Evolutionary conservation across 805 yeast genomes (phyloP).

Genomic region (Priceomyces carsonii): DNA sequence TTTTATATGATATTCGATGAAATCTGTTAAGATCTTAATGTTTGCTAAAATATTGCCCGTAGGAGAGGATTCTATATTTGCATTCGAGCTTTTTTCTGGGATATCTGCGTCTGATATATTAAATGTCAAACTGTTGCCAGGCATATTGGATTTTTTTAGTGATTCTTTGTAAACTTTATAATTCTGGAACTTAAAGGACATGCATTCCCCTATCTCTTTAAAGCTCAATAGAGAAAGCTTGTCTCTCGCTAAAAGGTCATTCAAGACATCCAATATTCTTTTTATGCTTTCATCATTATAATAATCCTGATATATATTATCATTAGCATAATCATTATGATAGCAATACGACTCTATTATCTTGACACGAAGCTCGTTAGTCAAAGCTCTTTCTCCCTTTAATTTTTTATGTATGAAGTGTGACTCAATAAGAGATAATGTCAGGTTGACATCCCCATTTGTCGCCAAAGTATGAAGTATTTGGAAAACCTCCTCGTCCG

Average conservation of each 20-base stretch:
- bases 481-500: slow-evolving; percentile 21
- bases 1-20: slow-evolving; percentile 23
- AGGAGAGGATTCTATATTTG: slow-evolving; percentile 22
- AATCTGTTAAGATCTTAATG: slow-evolving; percentile 19
- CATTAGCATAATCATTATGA: slow-evolving; percentile 10
- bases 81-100: slow-evolving; percentile 23
- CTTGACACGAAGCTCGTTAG: slow-evolving; percentile 31
- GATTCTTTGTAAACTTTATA: slow-evolving; percentile 25
- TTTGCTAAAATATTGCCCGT: slow-evolving; percentile 37
- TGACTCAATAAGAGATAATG: slow-evolving; percentile 34
- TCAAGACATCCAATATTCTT: slow-evolving; percentile 32
- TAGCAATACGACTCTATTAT: slow-evolving; percentile 39
- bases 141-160: slow-evolving; percentile 15
- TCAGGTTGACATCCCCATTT: slow-evolving; percentile 39
- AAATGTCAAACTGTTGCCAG: slow-evolving; percentile 11
- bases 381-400: slow-evolving; percentile 33
- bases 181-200: slow-evolving; percentile 29
- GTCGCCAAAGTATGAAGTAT: slow-evolving; percentile 31
- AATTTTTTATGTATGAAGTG: slow-evolving; percentile 33
- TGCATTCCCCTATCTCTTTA: slow-evolving; percentile 28
- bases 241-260: slow-evolving; percentile 21
- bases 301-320: slow-evolving; percentile 6
- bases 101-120: slow-evolving; percentile 11
- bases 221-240: slow-evolving; percentile 15
- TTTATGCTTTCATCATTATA: slow-evolving; percentile 26